These are phyloP conservation scores for Acanthamoeba quina DNA, from an alignment of 208 protist genomes.

Conservation along the genomic window DNA sequence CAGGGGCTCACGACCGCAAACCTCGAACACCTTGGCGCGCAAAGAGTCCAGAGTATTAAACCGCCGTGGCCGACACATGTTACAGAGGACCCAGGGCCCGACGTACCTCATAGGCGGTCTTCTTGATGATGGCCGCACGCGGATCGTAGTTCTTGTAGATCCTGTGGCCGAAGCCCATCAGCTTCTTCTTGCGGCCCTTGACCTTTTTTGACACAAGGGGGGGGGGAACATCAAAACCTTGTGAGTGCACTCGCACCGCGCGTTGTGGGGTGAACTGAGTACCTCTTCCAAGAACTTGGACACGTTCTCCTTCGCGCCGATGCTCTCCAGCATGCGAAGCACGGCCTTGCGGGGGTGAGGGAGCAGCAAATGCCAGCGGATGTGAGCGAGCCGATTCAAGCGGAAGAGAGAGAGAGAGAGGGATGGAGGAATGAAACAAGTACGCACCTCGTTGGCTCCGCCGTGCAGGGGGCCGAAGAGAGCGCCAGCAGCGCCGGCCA, in stretches of 20 bases:
- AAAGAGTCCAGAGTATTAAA: too few relatives aligned
- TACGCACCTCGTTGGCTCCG: slow-evolving; percentile 81
- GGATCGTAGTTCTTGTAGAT: slow-evolving; percentile 93
- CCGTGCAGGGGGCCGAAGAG: slow-evolving; percentile 91
- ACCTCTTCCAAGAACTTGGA: slow-evolving; percentile 77
- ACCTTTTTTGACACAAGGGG: too few relatives aligned
- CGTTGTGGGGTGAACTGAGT: too few relatives aligned
- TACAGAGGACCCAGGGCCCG: too few relatives aligned
- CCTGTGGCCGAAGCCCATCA: slow-evolving; percentile 92
- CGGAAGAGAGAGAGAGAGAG: not conserved
- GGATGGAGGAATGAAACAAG: too few relatives aligned
- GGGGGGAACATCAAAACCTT: too few relatives aligned
- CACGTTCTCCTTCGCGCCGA: slow-evolving; percentile 86
- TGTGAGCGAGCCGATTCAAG: not conserved
- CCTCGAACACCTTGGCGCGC: slow-evolving; percentile 83
- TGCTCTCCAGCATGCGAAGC: slow-evolving; percentile 90
- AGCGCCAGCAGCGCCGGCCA: slow-evolving; percentile 81
- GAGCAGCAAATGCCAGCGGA: too few relatives aligned
- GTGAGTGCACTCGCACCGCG: too few relatives aligned
- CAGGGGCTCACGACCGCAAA: slow-evolving; percentile 82
- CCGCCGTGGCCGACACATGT: too few relatives aligned
- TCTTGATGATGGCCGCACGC: slow-evolving; percentile 87
- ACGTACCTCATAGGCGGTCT: slow-evolving; percentile 79
- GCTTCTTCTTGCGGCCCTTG: slow-evolving; percentile 83
- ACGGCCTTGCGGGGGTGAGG: slow-evolving; percentile 85